Base-by-base conservation (phyloP, 2,329 filamentous ascomycete genomes). In the Neoarthrinium moseri region DNA sequence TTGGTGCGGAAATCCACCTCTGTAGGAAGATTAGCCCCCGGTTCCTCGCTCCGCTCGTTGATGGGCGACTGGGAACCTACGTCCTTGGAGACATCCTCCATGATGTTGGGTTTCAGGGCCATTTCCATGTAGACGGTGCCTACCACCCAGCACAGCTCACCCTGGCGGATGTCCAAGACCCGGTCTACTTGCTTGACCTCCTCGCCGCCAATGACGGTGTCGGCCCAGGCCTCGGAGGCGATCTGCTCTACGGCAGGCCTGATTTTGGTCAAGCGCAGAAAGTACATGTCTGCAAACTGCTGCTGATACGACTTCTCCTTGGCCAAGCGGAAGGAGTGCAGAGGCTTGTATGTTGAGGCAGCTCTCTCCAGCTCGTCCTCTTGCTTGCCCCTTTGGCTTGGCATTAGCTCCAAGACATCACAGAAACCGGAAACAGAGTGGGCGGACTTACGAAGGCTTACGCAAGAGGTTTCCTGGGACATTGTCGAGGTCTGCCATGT, bases 101-200 rank as follows among this genome's bases (percentile, higher is more conserved):
- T 72, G 64, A 99, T 92, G 61, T 95, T 95, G 1, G 95, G 94
- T 71, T 99, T 99, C 59, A 96, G 68, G 3, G 88, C 82, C 89
- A 99, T 91, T 53, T 97, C 90, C 87, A 97, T 95, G 66, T 95
- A 99, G 24, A 97, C 83, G 0, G 94, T 99, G 13, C 95, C 94
- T 0, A 86, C 79, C 13, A 99, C 87, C 91, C 92, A 99, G 71
- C 92, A 97, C 27, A 97, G 74, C 70, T 96, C 85, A 52, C 94
- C 94, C 71, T 97, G 94, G 50, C 92, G 84, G 42, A 99, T 94
- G 68, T 99, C 92, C 23, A 99, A 78, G 49, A 99, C 94, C 56
- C 94, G 79, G 24, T 96, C 89, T 13, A 95, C 91, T 54, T 78
- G 82, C 55, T 78, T 80, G 10, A 89, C 89, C 46, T 73, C 73